Evolutionary conservation across 2,329 filamentous ascomycete species (phyloP), one percentile per base, ranked within the genome.

Genomic region (Blastomyces parvus): DNA sequence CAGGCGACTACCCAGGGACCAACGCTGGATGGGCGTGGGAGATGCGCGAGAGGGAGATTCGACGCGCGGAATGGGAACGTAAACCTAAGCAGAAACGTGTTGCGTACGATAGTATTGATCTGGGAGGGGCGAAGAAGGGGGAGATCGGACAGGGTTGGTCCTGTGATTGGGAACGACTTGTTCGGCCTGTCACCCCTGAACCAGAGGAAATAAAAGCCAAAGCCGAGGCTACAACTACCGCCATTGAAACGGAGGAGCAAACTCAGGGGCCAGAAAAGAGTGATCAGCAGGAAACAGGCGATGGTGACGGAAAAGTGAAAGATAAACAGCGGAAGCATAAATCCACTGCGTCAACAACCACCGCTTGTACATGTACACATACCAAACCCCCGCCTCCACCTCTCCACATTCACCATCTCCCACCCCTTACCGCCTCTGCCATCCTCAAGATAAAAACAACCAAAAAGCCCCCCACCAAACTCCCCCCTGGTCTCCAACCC

Each of bases 71-170:
- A 33, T 96, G 91, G 91, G 85, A 87, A 60, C 83, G 84, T 61
- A 84, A 86, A 59, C 92, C 94, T 0, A 94, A 90, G 74, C 88
- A 90, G 27, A 96, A 94, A 75, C 83, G 91, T 61, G 78, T 86
- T 0, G 87, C 87, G 63, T 97, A 88, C 84, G 82, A 85, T 22
- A 86, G 84, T 5, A 78, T 97, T 13, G 83, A 91, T 68, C 78
- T 97, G 11, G 90, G 90, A 0, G 82, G 83, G 48, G 87, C 84
- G 0, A 84, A 85, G 61, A 92, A 86, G 70, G 93, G 93, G 1
- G 94, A 97, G 73, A 71, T 96, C 40, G 94, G 94, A 1, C 78
- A 84, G 61, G 91, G 91, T 0, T 90, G 90, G 82, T 84, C 86
- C 11, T 96, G 90, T 75, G 90, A 96, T 71, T 96, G 91, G 83